phyloP scores from a whole-genome alignment of 202 grass and related monocot genomes.

The Panicum virgatum region DNA sequence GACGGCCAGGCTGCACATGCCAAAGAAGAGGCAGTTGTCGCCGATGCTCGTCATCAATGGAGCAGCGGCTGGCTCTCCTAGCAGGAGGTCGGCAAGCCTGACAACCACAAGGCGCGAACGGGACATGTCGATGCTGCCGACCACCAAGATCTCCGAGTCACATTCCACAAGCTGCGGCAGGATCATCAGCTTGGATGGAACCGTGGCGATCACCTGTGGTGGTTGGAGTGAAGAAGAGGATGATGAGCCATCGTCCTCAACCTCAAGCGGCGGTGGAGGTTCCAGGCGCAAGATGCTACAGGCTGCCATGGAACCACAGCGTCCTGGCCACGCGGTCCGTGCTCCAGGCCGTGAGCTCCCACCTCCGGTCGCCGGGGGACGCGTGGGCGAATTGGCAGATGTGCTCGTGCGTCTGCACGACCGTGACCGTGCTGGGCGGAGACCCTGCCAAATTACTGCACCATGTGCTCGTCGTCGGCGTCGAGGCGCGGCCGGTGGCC shows the following conservation, averaged over 20 bases:
- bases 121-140: not conserved
- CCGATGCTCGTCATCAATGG: conserved; percentile 9
- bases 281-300: not conserved
- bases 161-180: not conserved
- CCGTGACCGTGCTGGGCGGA: not conserved
- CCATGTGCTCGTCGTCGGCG: not conserved
- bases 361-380: not conserved
- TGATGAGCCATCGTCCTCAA: not conserved
- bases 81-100: not conserved
- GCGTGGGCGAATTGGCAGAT: not conserved
- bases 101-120: not conserved
- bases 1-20: not conserved
- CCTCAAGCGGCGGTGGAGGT: not conserved
- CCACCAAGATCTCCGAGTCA: not conserved
- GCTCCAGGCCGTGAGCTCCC: not conserved
- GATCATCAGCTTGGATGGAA: not conserved
- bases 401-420: not conserved
- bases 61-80: not conserved
- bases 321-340: not conserved
- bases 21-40: conserved; percentile 15
- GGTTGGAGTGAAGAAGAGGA: too few species aligned
- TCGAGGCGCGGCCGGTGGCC: not conserved
- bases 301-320: not conserved
- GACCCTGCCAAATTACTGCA: not conserved
- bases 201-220: not conserved